These are phyloP conservation scores for Ogataea saltuana DNA, from an alignment of 805 yeast genomes.

Conservation along the genomic window DNA sequence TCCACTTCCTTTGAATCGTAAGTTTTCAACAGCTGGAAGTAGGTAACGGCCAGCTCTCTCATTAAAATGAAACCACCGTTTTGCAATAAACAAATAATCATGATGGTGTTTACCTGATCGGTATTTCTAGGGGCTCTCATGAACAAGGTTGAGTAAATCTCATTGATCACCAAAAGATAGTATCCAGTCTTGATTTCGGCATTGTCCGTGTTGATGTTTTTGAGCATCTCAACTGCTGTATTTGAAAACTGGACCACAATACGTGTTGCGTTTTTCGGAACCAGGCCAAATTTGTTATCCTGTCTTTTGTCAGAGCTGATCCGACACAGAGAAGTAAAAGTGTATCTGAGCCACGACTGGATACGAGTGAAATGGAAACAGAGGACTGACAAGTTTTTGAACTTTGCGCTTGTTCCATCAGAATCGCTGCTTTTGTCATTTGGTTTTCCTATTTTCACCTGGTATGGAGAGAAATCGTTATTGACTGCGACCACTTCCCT, in stretches of 20 bases:
- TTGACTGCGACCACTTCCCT: conserved; percentile 39
- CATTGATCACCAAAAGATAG: conserved; percentile 27
- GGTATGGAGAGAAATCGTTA: conserved; percentile 41
- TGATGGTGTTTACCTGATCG: conserved; percentile 39
- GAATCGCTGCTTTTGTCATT: conserved; percentile 35
- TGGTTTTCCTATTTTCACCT: conserved; percentile 47
- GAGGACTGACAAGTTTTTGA: conserved; percentile 60
- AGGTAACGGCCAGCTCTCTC: conserved; percentile 28
- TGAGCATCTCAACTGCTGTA: conserved; percentile 18
- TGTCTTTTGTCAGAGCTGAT: conserved; percentile 43
- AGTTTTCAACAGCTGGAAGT: conserved; percentile 27
- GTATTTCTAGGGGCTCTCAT: conserved; percentile 26
- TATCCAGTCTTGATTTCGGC: conserved; percentile 30
- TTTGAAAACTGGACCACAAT: conserved; percentile 29
- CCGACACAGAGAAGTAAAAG: conserved; percentile 33
- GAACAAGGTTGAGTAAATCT: conserved; percentile 26
- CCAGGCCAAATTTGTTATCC: conserved; percentile 36
- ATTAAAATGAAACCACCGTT: conserved; percentile 45
- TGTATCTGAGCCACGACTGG: conserved; percentile 42
- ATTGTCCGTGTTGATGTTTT: conserved; percentile 23
- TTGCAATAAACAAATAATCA: conserved; percentile 53
- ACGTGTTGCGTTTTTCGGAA: conserved; percentile 31
- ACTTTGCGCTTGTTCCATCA: conserved; percentile 55
- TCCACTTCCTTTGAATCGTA: conserved; percentile 21
- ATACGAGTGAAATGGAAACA: conserved; percentile 51